Base-by-base conservation (phyloP, 805 yeast species). In the Candida saitoana region DNA sequence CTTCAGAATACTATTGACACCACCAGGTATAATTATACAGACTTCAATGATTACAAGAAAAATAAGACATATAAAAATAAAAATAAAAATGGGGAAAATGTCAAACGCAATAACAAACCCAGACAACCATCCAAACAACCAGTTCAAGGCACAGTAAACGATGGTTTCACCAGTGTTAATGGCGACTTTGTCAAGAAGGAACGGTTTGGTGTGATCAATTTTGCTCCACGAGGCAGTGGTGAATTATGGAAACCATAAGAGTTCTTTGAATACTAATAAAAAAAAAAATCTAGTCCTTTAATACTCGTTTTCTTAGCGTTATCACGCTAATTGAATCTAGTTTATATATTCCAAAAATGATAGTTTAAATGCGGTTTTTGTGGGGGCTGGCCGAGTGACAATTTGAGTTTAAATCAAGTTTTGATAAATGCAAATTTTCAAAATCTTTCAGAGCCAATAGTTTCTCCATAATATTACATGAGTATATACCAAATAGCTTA, bases 191-290 rank as follows among this genome's bases (percentile, higher is more conserved):
- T 69, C 36, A 61, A 66, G 45, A 64, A 60, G 45, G 76, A 80
- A 42, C 57, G 63, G 16, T 76, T 69, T 48, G 70, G 71, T 38
- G 61, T 67, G 3, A 71, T 76, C 15, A 69, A 74, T 24, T 82
- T 69, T 60, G 86, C 84, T 3, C 76, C 82, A 35, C 71, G 86
- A 60, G 84, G 82, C 4, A 50, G 60, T 4, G 87, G 87, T 6
- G 63, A 75, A 43, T 62, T 80, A 45, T 81, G 86, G 86, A 64
- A 65, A 22, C 82, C 82, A 37, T 45, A 40, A 20, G 4, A 18
- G 18, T n/a, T n/a, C n/a, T n/a, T n/a, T n/a, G n/a, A n/a, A n/a
- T n/a, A n/a, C n/a, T n/a, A n/a, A n/a, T n/a, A n/a, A n/a, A n/a
- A n/a, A n/a, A n/a, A n/a, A n/a, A n/a, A n/a, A n/a, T n/a, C n/a